Base-by-base conservation (phyloP, 371 early-diverging fungal genomes). In the Coemansia sp. region DNA sequence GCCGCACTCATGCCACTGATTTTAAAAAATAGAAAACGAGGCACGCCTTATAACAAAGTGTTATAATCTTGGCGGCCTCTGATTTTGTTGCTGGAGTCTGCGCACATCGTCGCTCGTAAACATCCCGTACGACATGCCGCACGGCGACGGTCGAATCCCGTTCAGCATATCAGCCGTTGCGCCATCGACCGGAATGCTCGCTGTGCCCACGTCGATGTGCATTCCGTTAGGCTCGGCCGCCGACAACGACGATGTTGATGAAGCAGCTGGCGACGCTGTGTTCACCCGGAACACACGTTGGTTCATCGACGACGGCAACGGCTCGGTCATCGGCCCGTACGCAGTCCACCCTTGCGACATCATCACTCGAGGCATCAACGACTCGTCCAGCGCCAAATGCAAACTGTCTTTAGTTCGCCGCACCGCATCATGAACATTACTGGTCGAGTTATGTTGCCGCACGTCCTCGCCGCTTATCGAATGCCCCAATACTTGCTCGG, bases 291-390 rank as follows among this genome's bases (percentile, higher is more conserved):
- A 47, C 26, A 70, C 26, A 3, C 21, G 18, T 12, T 69, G 64
- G 11, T 40, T 55, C 1, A 55, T 42, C 12, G 73, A 47, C 1
- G 68, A 28, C 16, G 65, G 50, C 40, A 70, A 51, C 20, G 75
- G 75, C 30, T 37, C 75, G 3, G 75, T 74, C 47, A 70, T 54
- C 16, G 75, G 63, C 1, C 75, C 75, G 7, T 53, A 57, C 8
- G 66, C 5, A 30, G 57, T 40, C 75, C 75, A 74, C 12, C 67
- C 70, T 59, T 65, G 75, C 30, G 73, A 64, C 58, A 59, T 69
- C 33, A 62, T 53, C n/a, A 60, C 37, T 11, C 62, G 66, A 6
- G 67, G 71, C 25, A 66, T 23, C 25, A 33, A 30, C 5, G 65
- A 12, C 5, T 66, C 71, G 30, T 59, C 65, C 30, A 74, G 58